phyloP scores from a whole-genome alignment of 768 basidiomycete species.

The Trametes meyenii region DNA sequence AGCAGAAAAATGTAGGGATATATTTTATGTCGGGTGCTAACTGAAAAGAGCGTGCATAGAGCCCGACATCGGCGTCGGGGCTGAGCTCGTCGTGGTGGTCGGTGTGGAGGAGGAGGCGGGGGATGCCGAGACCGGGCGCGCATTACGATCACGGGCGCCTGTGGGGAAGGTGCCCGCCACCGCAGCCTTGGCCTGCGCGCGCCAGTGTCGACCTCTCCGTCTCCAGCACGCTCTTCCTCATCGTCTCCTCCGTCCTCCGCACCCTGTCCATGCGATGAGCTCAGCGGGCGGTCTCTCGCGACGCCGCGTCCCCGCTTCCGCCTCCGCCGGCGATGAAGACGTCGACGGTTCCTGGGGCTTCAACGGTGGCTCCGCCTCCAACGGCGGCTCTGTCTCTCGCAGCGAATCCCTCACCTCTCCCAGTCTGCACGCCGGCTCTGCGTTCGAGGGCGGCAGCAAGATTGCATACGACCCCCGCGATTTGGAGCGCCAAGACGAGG shows the following conservation, averaged over 20 bases:
- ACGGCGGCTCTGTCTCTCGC: conserved; percentile 24
- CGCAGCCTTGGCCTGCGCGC: conserved; percentile 1
- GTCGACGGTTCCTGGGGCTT: conserved; percentile 33
- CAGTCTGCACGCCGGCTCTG: conserved; percentile 66
- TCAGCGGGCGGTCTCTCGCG: conserved; percentile 58
- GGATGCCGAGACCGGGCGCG: background rate
- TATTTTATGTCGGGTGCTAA: background rate
- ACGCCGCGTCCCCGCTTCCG: conserved; percentile 51
- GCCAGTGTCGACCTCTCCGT: background rate
- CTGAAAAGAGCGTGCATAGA: background rate
- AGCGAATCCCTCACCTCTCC: conserved; percentile 17
- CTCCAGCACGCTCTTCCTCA: background rate
- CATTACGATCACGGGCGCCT: conserved; percentile 12
- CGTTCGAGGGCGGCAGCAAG: conserved; percentile 84
- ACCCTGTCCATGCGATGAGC: conserved; percentile 43
- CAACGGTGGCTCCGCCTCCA: conserved; percentile 32
- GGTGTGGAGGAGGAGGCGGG: background rate
- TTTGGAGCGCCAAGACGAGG: conserved; percentile 70
- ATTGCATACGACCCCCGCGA: conserved; percentile 95
- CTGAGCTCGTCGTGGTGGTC: conserved; percentile 6
- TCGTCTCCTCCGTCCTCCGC: background rate
- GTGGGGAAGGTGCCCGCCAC: background rate
- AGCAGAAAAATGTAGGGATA: no score
- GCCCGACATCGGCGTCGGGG: background rate
- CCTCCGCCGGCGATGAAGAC: conserved; percentile 42